These are phyloP conservation scores for Bullera alba DNA, from an alignment of 768 basidiomycete genomes.

Conservation along the genomic window DNA sequence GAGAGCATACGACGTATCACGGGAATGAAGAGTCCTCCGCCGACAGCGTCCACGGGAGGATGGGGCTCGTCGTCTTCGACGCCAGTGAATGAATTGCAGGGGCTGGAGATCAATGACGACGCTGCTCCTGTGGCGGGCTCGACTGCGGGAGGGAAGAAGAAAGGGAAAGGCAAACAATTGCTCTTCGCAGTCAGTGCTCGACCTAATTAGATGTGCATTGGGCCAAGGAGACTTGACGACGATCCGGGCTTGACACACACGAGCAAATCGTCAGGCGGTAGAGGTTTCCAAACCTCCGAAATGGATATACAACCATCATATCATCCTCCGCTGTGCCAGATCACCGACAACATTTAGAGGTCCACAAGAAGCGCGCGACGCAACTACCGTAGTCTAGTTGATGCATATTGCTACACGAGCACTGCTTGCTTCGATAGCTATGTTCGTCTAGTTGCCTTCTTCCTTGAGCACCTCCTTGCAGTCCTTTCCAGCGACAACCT, in stretches of 20 bases:
- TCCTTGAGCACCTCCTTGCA: constrained; percentile 52
- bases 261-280: no score
- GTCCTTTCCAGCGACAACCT: constrained; percentile 66
- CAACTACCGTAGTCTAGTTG: no score
- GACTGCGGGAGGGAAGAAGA: constrained; percentile 39
- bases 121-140: background rate
- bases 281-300: no score
- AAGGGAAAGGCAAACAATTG: constrained; percentile 41
- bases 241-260: no score
- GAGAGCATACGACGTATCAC: constrained; percentile 34
- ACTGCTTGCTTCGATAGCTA: background rate
- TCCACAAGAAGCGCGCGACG: no score
- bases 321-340: no score
- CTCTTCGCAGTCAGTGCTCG: constrained; percentile 39
- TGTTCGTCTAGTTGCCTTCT: constrained; percentile 20
- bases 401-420: background rate
- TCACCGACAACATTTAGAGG: no score
- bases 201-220: no score
- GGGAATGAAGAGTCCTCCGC: constrained; percentile 13
- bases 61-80: constrained; percentile 3
- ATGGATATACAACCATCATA: no score
- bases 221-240: no score
- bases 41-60: constrained; percentile 10
- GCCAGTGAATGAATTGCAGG: constrained; percentile 6
- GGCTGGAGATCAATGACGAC: constrained; percentile 1